These are phyloP conservation scores for Lophiostoma macrostomum DNA, from an alignment of 495 filamentous ascomycete genomes.

Conservation along the genomic window DNA sequence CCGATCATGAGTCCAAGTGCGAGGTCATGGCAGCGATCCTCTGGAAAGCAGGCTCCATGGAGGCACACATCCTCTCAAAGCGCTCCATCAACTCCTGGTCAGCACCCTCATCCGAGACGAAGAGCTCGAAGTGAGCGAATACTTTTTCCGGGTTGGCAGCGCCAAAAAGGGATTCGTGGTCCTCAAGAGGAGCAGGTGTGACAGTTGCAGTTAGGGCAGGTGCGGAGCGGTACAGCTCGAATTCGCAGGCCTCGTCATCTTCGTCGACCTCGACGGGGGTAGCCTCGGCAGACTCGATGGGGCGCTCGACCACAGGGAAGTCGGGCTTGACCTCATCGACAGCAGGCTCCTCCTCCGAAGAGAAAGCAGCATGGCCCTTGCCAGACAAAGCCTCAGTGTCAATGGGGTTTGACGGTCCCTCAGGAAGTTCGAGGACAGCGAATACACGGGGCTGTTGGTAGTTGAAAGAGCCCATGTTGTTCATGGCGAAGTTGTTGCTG, in stretches of 20 bases:
- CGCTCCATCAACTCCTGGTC: constrained; percentile 24
- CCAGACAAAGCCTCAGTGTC: constrained; percentile 63
- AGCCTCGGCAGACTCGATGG: constrained; percentile 10
- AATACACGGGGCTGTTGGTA: constrained; percentile 74
- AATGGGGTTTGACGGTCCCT: constrained; percentile 56
- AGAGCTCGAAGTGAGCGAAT: constrained; percentile 55
- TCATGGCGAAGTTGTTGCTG: constrained; percentile 53
- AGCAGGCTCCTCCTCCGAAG: constrained; percentile 34
- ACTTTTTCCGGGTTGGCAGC: constrained; percentile 58
- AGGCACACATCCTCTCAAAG: constrained; percentile 30
- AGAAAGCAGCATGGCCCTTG: constrained; percentile 52
- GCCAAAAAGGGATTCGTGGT: constrained; percentile 49
- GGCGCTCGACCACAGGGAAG: constrained; percentile 31
- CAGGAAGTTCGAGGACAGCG: constrained; percentile 71
- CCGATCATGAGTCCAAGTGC: constrained; percentile 21
- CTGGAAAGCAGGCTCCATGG: constrained; percentile 21
- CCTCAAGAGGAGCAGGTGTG: constrained; percentile 25
- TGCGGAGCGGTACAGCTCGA: constrained; percentile 57
- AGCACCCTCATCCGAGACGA: constrained; percentile 52
- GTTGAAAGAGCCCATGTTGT: constrained; percentile 50
- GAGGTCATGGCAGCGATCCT: constrained; percentile 26
- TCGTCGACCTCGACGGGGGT: constrained; percentile 46
- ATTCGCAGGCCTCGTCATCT: constrained; percentile 61
- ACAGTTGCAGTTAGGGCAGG: constrained; percentile 35
- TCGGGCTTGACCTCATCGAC: constrained; percentile 31